Evolutionary conservation across 345 rosid genomes (phyloP).

Genomic region (Gossypium arboreum): DNA sequence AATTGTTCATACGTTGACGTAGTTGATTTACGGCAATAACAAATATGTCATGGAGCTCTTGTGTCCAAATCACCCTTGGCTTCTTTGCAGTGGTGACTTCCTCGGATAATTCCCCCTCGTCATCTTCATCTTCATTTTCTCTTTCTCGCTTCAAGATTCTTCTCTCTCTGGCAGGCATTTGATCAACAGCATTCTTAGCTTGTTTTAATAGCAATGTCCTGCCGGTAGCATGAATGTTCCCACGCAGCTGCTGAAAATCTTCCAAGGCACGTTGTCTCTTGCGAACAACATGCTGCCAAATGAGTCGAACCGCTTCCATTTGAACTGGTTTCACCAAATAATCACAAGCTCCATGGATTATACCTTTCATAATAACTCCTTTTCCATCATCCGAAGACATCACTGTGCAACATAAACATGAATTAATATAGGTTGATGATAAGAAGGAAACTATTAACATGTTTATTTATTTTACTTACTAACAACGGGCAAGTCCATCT

Average conservation of each 20-base stretch:
- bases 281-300: conserved; percentile 34
- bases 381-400: conserved; percentile 28
- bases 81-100: conserved; percentile 20
- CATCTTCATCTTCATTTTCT: conserved; percentile 7
- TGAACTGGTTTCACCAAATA: conserved; percentile 28
- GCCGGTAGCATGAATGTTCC: background rate
- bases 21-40: conserved; percentile 23
- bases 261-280: background rate
- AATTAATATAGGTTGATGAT: background rate
- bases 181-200: background rate
- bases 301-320: conserved; percentile 14
- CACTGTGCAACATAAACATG: conserved; percentile 6
- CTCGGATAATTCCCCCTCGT: background rate
- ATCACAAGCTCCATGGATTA: conserved; percentile 32
- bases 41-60: conserved; percentile 29
- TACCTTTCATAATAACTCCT: conserved; percentile 16
- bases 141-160: background rate
- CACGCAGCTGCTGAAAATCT: background rate
- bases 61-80: conserved; percentile 28
- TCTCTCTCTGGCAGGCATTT: background rate
- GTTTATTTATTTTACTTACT: conserved; percentile 17
- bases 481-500: conserved; percentile 27
- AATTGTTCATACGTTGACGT: conserved; percentile 24
- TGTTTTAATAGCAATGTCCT: background rate
- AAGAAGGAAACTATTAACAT: background rate